Conservation (phyloP, 2,329 filamentous ascomycete genomes). For the Ciborinia camelliae region DNA sequence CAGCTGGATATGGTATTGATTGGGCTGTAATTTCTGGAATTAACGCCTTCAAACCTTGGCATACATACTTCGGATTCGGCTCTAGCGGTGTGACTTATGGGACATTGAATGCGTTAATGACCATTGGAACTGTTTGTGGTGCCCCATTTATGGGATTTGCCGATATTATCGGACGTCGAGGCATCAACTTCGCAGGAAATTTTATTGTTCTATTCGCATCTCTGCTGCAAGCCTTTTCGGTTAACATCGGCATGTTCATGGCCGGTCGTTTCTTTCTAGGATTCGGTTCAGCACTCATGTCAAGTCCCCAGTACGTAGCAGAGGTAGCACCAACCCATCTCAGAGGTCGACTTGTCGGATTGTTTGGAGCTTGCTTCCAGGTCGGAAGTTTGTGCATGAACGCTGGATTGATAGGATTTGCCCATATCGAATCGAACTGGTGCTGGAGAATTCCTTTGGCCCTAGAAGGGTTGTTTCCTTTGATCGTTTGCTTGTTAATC, state of each 20-base stretch:
- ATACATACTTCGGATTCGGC: slow-evolving; percentile 44
- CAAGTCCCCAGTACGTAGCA: slow-evolving; percentile 44
- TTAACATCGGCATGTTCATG: slow-evolving; percentile 30
- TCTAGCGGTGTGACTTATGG: slow-evolving; percentile 39
- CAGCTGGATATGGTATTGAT: slow-evolving; percentile 43
- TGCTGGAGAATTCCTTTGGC: slow-evolving; percentile 26
- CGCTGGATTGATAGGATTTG: slow-evolving; percentile 41
- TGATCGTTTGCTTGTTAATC: slow-evolving; percentile 25
- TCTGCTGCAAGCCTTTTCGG: slow-evolving; percentile 31
- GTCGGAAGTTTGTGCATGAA: slow-evolving; percentile 42
- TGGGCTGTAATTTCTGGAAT: slow-evolving; percentile 49
- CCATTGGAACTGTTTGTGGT: slow-evolving; percentile 46
- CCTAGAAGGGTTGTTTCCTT: slow-evolving; percentile 40
- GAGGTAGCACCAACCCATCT: slow-evolving; percentile 48
- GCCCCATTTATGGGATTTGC: slow-evolving; percentile 49
- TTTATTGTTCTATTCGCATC: slow-evolving; percentile 45
- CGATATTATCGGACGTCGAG: slow-evolving; percentile 51
- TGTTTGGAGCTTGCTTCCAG: slow-evolving; percentile 46
- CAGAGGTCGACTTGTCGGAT: slow-evolving; percentile 46
- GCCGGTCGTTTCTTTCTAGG: slow-evolving; percentile 31
- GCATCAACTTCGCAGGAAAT: slow-evolving; percentile 47
- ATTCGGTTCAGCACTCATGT: slow-evolving; percentile 30
- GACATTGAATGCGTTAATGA: slow-evolving; percentile 48
- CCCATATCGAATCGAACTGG: slow-evolving; percentile 20
- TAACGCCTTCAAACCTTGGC: slow-evolving; percentile 44